Evolutionary conservation across 306 rosid genomes (phyloP).

Genomic region (Ceratonia siliqua): DNA sequence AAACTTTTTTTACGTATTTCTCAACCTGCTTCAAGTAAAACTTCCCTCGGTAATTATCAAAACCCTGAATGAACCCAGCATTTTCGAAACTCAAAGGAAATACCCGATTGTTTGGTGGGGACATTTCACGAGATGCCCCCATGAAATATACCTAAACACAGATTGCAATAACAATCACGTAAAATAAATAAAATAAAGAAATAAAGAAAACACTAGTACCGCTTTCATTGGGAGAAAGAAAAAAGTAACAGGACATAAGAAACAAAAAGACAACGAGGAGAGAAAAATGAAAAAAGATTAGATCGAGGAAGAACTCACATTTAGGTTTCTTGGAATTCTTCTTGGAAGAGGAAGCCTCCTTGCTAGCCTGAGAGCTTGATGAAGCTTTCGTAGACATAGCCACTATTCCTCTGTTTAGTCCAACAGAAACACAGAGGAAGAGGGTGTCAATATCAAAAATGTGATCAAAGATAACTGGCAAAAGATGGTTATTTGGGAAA

Average conservation of each 20-base stretch:
- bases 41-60: not conserved
- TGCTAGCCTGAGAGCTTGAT: slow-evolving; percentile 13
- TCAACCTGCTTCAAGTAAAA: not conserved
- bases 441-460: not conserved
- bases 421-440: not conserved
- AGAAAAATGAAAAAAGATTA: not conserved
- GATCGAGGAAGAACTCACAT: slow-evolving; percentile 30
- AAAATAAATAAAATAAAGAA: not conserved
- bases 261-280: no score
- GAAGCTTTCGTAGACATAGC: slow-evolving; percentile 34
- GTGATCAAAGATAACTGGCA: slow-evolving; percentile 3
- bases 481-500: not conserved
- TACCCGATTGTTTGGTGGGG: not conserved
- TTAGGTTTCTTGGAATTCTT: slow-evolving; percentile 40
- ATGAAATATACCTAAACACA: not conserved
- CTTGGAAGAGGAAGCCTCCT: slow-evolving; percentile 38
- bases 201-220: no score
- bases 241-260: no score
- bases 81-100: not conserved
- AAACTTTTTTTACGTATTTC: not conserved
- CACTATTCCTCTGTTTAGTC: slow-evolving; percentile 19
- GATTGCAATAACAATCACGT: not conserved
- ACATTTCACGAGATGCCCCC: not conserved
- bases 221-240: not conserved
- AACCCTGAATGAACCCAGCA: not conserved